phyloP scores from a whole-genome alignment of 2,329 filamentous ascomycete genomes.

The Colletotrichum sp. region DNA sequence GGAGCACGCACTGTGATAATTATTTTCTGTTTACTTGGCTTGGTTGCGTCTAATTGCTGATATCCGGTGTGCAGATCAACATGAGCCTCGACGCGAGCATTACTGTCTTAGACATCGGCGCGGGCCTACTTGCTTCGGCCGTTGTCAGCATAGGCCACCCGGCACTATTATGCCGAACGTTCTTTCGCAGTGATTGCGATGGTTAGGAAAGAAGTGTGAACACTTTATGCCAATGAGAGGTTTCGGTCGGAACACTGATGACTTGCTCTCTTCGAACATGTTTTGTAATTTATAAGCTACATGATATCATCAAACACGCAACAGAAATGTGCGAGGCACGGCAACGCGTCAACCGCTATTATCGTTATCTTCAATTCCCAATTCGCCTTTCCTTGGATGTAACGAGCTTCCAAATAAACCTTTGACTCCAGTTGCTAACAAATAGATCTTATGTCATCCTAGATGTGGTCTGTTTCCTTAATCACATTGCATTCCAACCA shows the following conservation, averaged over 20 bases:
- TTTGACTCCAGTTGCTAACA: not conserved
- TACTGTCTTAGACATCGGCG: not conserved
- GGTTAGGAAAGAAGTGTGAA: accelerated
- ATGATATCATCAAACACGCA: not conserved
- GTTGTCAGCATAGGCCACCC: not conserved
- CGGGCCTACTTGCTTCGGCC: not conserved
- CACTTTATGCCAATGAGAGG: not conserved
- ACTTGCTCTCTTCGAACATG: not conserved
- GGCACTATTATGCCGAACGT: not conserved
- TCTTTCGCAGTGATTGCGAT: not conserved
- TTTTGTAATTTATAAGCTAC: not conserved
- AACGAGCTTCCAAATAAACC: not conserved
- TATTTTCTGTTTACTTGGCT: not conserved
- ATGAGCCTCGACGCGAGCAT: not conserved
- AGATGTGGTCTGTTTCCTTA: not conserved
- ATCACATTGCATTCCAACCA: not conserved
- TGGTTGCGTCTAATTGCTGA: not conserved
- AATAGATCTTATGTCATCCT: not conserved
- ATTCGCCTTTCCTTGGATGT: not conserved
- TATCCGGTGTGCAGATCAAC: not conserved
- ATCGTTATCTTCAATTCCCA: not conserved
- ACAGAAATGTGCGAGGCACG: too few relatives aligned
- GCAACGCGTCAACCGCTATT: not conserved
- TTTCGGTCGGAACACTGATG: not conserved
- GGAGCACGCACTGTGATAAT: too few relatives aligned